These are phyloP conservation scores for Globisporangium emineosum DNA, from an alignment of 352 stramenopile species.

Conservation along the genomic window DNA sequence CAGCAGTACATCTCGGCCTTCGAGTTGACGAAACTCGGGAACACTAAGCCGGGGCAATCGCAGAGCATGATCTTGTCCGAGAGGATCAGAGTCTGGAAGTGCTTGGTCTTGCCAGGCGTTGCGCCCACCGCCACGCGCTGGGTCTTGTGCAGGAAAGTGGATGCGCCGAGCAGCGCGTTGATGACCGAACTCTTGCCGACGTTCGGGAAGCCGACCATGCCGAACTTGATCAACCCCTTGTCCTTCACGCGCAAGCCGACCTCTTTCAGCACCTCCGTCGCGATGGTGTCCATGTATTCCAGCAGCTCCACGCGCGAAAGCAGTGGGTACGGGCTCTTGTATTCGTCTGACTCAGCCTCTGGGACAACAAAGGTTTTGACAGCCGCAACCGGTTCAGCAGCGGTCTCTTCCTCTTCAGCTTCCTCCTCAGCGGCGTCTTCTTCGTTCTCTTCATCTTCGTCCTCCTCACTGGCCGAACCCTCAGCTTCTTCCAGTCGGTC, in stretches of 20 bases:
- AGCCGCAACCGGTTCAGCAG: neutral
- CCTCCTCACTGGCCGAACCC: slow-evolving; percentile 18
- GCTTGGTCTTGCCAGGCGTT: slow-evolving; percentile 99
- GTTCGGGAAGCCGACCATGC: slow-evolving; percentile 99
- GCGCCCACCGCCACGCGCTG: slow-evolving; percentile 96
- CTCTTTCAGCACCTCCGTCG: slow-evolving; percentile 48
- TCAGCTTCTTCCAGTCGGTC: slow-evolving; percentile 29
- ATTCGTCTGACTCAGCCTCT: slow-evolving; percentile 1
- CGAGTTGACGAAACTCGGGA: slow-evolving; percentile 98
- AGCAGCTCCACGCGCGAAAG: slow-evolving; percentile 76
- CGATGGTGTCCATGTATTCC: slow-evolving; percentile 58
- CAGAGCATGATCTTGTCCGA: slow-evolving; percentile 98
- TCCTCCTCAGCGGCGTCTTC: slow-evolving; percentile 10
- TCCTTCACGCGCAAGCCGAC: slow-evolving; percentile 75
- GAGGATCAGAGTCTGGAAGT: slow-evolving; percentile 99
- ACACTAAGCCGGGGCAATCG: slow-evolving; percentile 99
- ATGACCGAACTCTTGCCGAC: slow-evolving; percentile 99
- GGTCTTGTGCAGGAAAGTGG: slow-evolving; percentile 93
- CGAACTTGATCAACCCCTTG: slow-evolving; percentile 88
- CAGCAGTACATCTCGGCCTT: slow-evolving; percentile 99
- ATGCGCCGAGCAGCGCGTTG: slow-evolving; percentile 97
- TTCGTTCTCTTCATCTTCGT: slow-evolving; percentile 29
- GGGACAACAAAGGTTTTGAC: neutral
- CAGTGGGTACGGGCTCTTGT: slow-evolving; percentile 48
- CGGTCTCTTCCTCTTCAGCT: slow-evolving; percentile 18